These are phyloP conservation scores for Acanthamoeba royreba DNA, from an alignment of 208 protist species.

Conservation along the genomic window DNA sequence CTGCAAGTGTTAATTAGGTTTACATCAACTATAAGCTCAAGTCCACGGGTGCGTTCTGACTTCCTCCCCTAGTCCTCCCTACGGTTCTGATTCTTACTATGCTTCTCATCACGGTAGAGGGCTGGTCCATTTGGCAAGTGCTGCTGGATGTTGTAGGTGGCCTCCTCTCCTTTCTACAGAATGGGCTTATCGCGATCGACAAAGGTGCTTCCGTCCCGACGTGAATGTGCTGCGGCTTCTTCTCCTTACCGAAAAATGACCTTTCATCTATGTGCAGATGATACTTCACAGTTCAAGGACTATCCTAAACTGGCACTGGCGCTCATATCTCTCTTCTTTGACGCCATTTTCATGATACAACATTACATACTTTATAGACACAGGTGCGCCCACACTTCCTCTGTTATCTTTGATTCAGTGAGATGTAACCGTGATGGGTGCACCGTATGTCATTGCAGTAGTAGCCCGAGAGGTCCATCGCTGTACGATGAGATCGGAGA, in stretches of 20 bases:
- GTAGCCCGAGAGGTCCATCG: background rate
- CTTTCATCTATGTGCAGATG: background rate
- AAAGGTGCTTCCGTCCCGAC: background rate
- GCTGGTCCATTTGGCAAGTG: constrained; percentile 33
- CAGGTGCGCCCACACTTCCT: background rate
- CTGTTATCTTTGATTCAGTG: background rate
- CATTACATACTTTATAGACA: background rate
- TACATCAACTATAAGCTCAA: background rate
- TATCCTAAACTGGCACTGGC: constrained; percentile 23
- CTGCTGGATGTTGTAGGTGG: constrained; percentile 33
- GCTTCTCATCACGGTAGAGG: background rate
- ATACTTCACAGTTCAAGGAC: background rate
- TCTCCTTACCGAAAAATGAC: background rate
- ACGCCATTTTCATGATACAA: constrained; percentile 32
- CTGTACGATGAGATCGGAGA: background rate
- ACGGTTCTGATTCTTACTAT: background rate
- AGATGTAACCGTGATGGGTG: background rate
- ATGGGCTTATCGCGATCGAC: background rate
- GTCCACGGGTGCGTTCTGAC: background rate
- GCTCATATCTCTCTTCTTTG: constrained; percentile 4
- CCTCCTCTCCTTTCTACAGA: constrained; percentile 33
- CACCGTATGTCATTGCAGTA: background rate
- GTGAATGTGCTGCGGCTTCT: background rate
- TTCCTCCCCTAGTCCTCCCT: background rate
- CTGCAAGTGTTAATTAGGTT: too few relatives aligned